Conservation (phyloP, 2,329 filamentous ascomycete species). For the Pseudonectria foliicola region DNA sequence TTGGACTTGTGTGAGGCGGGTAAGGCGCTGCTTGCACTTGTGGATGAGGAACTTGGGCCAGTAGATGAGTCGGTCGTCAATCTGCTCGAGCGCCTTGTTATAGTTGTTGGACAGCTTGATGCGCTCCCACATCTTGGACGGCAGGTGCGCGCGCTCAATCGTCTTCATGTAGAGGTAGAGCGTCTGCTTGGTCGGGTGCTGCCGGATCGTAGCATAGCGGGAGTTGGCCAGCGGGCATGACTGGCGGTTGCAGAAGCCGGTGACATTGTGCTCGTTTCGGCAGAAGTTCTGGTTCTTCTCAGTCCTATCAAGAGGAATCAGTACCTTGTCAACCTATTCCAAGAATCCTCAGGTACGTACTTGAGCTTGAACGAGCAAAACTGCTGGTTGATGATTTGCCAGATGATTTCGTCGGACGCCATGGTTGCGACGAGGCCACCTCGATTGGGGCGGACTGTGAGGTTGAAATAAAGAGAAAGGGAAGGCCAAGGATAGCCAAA, state of each 20-base stretch:
- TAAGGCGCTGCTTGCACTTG: conserved; percentile 95
- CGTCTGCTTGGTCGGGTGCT: conserved; percentile 70
- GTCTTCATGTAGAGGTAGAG: conserved; percentile 98
- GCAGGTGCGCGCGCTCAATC: conserved; percentile 79
- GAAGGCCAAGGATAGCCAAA: not conserved
- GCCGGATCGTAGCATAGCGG: conserved; percentile 84
- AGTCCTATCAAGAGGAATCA: conserved; percentile 41
- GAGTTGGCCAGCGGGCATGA: conserved; percentile 88
- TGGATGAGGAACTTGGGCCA: conserved; percentile 91
- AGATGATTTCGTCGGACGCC: conserved; percentile 94
- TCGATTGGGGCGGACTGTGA: not conserved
- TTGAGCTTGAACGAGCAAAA: conserved; percentile 95
- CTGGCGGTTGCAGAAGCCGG: conserved; percentile 76
- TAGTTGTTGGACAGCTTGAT: conserved; percentile 90
- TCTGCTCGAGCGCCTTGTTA: conserved; percentile 75
- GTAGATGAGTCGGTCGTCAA: conserved; percentile 82
- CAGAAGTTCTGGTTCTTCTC: conserved; percentile 90
- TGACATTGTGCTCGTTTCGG: conserved; percentile 88
- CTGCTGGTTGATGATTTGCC: conserved; percentile 93
- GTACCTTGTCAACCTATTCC: conserved; percentile 19
- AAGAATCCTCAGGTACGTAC: conserved; percentile 35
- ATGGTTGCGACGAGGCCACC: conserved; percentile 35
- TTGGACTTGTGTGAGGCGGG: conserved; percentile 83
- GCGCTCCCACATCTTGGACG: conserved; percentile 88
- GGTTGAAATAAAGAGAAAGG: not conserved